phyloP scores from a whole-genome alignment of 306 rosid species.

The Ochetophila trinervis region DNA sequence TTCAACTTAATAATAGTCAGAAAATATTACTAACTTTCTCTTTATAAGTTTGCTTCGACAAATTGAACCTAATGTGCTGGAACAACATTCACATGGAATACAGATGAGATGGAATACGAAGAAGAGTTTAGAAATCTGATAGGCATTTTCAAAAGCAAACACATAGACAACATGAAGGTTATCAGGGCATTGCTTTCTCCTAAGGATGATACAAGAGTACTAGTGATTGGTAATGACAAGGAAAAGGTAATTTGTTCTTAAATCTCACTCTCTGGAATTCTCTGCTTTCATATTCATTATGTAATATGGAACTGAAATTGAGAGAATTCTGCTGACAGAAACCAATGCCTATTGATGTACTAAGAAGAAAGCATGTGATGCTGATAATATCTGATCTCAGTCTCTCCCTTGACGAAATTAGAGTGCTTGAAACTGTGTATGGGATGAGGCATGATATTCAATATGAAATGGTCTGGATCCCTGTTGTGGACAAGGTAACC shows the following conservation, averaged over 20 bases:
- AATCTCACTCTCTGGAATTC: slow-evolving; percentile 1
- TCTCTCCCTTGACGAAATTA: slow-evolving; percentile 59
- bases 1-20: not conserved
- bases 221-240: slow-evolving; percentile 36
- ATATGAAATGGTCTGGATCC: slow-evolving; percentile 80
- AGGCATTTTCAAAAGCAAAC: slow-evolving; percentile 43
- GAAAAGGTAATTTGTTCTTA: slow-evolving; percentile 38
- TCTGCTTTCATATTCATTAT: not conserved
- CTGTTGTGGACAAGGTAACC: slow-evolving; percentile 43
- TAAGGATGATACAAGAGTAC: slow-evolving; percentile 59
- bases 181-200: slow-evolving; percentile 50
- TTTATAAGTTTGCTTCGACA: not conserved
- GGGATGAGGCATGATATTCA: slow-evolving; percentile 33
- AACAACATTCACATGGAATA: slow-evolving; percentile 18
- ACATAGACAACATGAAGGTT: slow-evolving; percentile 68
- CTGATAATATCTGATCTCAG: slow-evolving; percentile 77
- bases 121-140: slow-evolving; percentile 56
- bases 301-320: not conserved
- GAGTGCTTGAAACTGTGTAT: slow-evolving; percentile 45
- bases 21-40: not conserved
- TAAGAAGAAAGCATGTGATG: slow-evolving; percentile 73
- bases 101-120: slow-evolving; percentile 56
- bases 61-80: not conserved
- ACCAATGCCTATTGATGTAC: slow-evolving; percentile 56
- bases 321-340: slow-evolving; percentile 19